phyloP scores from a whole-genome alignment of 2,329 filamentous ascomycete genomes.

The Nectriaceae sp. region DNA sequence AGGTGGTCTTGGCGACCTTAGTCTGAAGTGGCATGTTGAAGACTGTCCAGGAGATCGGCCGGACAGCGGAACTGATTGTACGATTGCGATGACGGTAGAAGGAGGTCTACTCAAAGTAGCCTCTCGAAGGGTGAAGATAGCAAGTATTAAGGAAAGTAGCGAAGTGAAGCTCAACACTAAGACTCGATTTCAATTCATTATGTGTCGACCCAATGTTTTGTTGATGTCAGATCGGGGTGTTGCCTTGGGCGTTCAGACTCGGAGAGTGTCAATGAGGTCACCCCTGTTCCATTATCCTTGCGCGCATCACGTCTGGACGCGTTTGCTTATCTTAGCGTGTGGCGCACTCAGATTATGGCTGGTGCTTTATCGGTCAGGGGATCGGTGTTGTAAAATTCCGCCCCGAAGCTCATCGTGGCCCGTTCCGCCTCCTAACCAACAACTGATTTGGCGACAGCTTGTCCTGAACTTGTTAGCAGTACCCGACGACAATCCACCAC shows the following conservation, averaged over 20 bases:
- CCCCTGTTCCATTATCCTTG: slow-evolving; percentile 3
- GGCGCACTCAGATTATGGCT: slow-evolving; percentile 21
- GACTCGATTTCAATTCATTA: slow-evolving; percentile 16
- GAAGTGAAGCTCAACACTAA: slow-evolving; percentile 15
- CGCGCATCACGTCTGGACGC: slow-evolving; percentile 10
- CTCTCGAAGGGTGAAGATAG: background rate
- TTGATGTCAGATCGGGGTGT: background rate
- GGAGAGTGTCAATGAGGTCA: slow-evolving; percentile 15
- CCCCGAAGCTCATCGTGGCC: slow-evolving; percentile 32
- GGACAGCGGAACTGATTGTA: background rate
- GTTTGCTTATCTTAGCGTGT: slow-evolving; percentile 2
- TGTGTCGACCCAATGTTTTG: slow-evolving; percentile 2
- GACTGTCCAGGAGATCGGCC: slow-evolving; percentile 11
- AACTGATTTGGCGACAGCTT: slow-evolving; percentile 31
- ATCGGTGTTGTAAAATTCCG: slow-evolving; percentile 28
- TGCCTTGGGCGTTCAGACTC: background rate
- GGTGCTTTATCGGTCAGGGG: slow-evolving; percentile 14
- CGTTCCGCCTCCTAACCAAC: slow-evolving; percentile 19
- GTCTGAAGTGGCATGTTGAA: slow-evolving; percentile 34
- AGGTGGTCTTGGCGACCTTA: slow-evolving; percentile 36
- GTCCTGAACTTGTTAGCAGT: slow-evolving; percentile 27
- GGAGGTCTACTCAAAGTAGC: background rate
- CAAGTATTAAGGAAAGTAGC: slow-evolving; percentile 21
- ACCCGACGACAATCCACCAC: slow-evolving; percentile 30
- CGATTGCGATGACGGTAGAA: background rate